Percentiles rank a stretch among this genome's conserved stretches.
Conservation (phyloP, 495 filamentous ascomycete genomes). For the Penicillium silybi region DNA sequence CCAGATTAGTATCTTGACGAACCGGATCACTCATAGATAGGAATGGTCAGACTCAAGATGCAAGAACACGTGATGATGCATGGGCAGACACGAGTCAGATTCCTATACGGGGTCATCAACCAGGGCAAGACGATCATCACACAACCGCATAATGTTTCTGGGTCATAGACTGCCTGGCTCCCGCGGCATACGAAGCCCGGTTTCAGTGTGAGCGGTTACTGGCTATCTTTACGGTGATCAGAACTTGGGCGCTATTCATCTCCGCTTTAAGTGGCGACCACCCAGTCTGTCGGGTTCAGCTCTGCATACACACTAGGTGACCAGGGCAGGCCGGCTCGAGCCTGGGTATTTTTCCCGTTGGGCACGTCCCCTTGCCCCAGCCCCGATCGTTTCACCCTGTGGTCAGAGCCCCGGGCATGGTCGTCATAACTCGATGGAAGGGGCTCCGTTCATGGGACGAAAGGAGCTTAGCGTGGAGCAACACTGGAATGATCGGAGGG, state of each 20-base stretch:
- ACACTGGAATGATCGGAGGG: not conserved
- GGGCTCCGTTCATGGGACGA: slow-evolving; percentile 1
- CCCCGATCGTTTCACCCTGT: not conserved
- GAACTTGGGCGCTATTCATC: slow-evolving; percentile 4
- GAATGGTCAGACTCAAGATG: too few species aligned
- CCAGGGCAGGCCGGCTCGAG: slow-evolving; percentile 2
- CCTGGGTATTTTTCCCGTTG: not conserved
- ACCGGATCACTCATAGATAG: too few species aligned
- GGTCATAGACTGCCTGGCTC: not conserved
- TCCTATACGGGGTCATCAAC: not conserved
- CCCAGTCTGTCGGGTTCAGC: slow-evolving; percentile 9
- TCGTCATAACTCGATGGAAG: not conserved
- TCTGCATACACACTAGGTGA: slow-evolving; percentile 3
- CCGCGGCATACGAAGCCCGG: not conserved
- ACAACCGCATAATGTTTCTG: not conserved
- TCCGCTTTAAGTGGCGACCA: slow-evolving; percentile 14
- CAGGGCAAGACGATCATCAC: not conserved
- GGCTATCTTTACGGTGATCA: not conserved
- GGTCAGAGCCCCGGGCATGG: not conserved
- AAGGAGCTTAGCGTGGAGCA: not conserved
- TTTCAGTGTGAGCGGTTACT: not conserved
- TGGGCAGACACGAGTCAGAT: too few species aligned
- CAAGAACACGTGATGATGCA: too few species aligned
- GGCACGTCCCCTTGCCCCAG: not conserved
- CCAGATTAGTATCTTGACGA: not conserved